Base-by-base conservation (phyloP, 108 stramenopile species). In the Epithemia pelagica region DNA sequence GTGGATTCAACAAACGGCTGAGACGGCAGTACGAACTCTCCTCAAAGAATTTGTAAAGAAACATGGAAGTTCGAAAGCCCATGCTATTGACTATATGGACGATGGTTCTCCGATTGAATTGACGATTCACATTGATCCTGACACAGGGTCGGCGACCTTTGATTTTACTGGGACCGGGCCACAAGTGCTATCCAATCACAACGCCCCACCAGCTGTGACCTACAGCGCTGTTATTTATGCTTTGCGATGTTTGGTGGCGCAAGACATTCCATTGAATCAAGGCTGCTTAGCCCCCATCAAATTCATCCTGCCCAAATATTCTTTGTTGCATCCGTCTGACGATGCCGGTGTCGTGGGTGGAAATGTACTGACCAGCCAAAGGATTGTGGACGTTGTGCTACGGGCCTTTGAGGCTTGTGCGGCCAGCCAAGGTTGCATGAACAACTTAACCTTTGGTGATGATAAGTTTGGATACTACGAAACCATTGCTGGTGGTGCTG, bases 401-500 rank as follows among this genome's bases (percentile, higher is more conserved):
- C 77, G 79, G 54, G 96, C 97, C 22, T 99, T 99, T 77, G 80
- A 89, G 28, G 99, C 96, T 30, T 95, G 95, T 76, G 97, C 99
- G 3, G 99, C 97, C 5, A 95, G 93, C 71, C 99, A 99, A 77
- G 99, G 99, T 0, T 99, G 99, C 74, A 99, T 99, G 99, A 98
- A 98, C 75, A 99, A 99, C 71, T 82, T 98, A 27, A 98, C 99
- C 2, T 98, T 99, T 74, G 99, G 99, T 0, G 91, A 99, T 78
- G 79, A 92, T 1, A 68, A 84, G 22, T 95, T 99, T 76, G 99
- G 99, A 28, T 98, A 98, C 68, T 98, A 98, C 66, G 97, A 99
- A 75, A 99, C 99, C 10, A 98, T 99, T 78, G 97, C 97, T 10
- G 99, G 99, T 15, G 99, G 99, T 23, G 91, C 96, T 32, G 99